Percentiles rank a stretch among this genome's conserved stretches.
Conservation (phyloP, 495 filamentous ascomycete species). For the Lasiosphaeria hispida region DNA sequence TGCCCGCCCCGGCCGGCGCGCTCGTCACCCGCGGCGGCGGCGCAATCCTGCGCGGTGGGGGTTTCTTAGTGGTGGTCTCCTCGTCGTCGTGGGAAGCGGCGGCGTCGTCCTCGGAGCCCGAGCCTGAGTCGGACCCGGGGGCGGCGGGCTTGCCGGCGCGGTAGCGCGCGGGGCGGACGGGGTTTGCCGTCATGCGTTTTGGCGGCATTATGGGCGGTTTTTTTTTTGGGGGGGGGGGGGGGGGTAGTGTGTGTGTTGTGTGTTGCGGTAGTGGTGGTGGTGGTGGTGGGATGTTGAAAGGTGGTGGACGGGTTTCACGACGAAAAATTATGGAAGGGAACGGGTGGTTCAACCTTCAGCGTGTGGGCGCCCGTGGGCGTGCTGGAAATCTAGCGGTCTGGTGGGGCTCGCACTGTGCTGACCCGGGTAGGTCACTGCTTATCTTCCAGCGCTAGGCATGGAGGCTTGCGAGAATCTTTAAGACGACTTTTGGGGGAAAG, state of each 20-base stretch:
- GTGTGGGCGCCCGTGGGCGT: no score
- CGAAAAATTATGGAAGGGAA: no score
- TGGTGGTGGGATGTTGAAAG: not conserved
- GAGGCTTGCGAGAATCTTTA: no score
- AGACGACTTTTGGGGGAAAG: no score
- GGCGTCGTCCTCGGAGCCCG: slow-evolving; percentile 57
- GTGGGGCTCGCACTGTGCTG: no score
- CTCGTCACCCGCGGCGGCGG: slow-evolving; percentile 59
- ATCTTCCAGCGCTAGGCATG: no score
- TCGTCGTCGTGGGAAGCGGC: slow-evolving; percentile 46
- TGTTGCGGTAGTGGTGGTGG: not conserved
- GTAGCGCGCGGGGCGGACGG: slow-evolving; percentile 75
- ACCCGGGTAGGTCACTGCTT: no score
- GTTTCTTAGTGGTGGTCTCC: slow-evolving; percentile 20
- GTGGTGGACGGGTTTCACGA: not conserved
- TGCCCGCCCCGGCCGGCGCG: slow-evolving; percentile 44
- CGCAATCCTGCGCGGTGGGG: slow-evolving; percentile 41
- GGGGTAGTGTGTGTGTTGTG: not conserved
- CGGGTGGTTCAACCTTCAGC: no score
- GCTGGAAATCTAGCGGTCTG: no score
- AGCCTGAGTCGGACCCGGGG: slow-evolving; percentile 67
- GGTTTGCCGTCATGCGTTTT: slow-evolving; percentile 95
- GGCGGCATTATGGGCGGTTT: slow-evolving; percentile 62
- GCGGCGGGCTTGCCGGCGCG: slow-evolving; percentile 79
- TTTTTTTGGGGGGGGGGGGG: not conserved